phyloP scores from a whole-genome alignment of 192 early-diverging fungal species.

The Coemansia sp. region DNA sequence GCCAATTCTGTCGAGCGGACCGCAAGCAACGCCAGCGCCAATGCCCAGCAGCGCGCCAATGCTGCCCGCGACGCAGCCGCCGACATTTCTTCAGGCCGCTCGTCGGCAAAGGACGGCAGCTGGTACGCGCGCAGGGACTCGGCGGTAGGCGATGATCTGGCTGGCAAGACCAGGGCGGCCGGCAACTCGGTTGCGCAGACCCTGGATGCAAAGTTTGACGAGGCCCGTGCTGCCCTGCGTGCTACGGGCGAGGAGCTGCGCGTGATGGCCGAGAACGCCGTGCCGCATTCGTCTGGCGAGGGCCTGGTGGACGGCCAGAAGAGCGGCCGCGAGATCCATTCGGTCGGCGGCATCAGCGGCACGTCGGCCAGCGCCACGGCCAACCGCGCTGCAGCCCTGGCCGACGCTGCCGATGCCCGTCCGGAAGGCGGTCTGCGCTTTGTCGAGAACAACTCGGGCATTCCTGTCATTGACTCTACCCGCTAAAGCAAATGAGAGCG shows the following conservation, averaged over 20 bases:
- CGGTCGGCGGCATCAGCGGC: constrained; percentile 7
- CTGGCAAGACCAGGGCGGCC: background rate
- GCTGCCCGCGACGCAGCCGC: background rate
- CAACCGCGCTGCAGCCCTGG: background rate
- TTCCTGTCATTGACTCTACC: constrained; percentile 16
- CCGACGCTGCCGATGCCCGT: constrained; percentile 1
- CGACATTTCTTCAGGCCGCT: background rate
- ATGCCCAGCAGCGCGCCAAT: constrained; percentile 12
- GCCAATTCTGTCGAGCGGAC: constrained; percentile 9
- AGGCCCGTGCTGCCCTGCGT: constrained; percentile 27
- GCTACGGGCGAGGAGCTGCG: constrained; percentile 24
- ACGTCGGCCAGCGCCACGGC: background rate
- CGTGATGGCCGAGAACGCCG: constrained; percentile 28
- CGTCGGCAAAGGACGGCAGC: background rate
- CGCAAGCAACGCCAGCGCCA: constrained; percentile 15
- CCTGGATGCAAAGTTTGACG: constrained; percentile 42
- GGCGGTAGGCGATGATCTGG: constrained; percentile 3
- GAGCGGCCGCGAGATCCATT: background rate
- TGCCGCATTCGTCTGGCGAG: constrained; percentile 22
- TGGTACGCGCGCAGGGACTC: constrained; percentile 30
- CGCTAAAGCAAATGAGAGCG: too few relatives aligned
- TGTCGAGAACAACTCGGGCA: constrained; percentile 38
- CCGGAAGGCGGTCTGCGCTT: constrained; percentile 10
- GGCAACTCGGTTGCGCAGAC: constrained; percentile 23
- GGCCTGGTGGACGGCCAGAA: constrained; percentile 13